Evolutionary conservation across 2,329 filamentous ascomycete genomes (phyloP).

Genomic region (Boeremia exigua): DNA sequence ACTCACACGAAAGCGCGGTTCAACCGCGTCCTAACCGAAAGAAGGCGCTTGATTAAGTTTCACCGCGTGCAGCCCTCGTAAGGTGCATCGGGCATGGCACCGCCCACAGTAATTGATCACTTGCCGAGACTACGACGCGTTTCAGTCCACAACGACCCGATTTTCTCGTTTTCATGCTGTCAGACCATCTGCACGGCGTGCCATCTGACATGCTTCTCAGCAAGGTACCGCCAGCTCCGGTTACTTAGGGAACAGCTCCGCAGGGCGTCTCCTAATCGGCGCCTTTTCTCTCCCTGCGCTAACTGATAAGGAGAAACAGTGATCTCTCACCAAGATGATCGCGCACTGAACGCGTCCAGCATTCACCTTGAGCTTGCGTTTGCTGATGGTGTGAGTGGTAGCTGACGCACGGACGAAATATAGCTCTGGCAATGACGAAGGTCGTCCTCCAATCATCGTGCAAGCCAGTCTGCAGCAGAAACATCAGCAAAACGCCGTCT

Average conservation of each 20-base stretch:
- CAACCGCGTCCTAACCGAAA: slow-evolving; percentile 28
- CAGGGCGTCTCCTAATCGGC: background rate
- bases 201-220: slow-evolving; percentile 11
- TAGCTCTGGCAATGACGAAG: slow-evolving; percentile 13
- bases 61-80: slow-evolving; percentile 20
- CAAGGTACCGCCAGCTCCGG: slow-evolving; percentile 13
- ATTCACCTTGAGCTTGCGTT: background rate
- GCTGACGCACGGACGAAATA: slow-evolving; percentile 6
- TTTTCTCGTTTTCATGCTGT: slow-evolving; percentile 20
- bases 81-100: slow-evolving; percentile 16
- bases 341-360: background rate
- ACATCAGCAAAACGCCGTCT: background rate
- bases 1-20: slow-evolving; percentile 25
- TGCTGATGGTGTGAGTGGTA: background rate
- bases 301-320: background rate
- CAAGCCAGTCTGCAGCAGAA: background rate
- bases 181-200: slow-evolving; percentile 10
- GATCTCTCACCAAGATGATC: background rate
- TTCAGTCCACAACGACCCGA: slow-evolving; percentile 17
- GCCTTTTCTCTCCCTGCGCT: background rate
- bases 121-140: slow-evolving; percentile 17
- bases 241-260: slow-evolving; percentile 11
- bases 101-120: slow-evolving; percentile 10
- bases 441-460: slow-evolving; percentile 1
- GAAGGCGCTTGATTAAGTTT: slow-evolving; percentile 19